Percentiles rank a stretch among this genome's conserved stretches.
phyloP scores from a whole-genome alignment of 306 rosid genomes.

The Mimosa bimucronata region DNA sequence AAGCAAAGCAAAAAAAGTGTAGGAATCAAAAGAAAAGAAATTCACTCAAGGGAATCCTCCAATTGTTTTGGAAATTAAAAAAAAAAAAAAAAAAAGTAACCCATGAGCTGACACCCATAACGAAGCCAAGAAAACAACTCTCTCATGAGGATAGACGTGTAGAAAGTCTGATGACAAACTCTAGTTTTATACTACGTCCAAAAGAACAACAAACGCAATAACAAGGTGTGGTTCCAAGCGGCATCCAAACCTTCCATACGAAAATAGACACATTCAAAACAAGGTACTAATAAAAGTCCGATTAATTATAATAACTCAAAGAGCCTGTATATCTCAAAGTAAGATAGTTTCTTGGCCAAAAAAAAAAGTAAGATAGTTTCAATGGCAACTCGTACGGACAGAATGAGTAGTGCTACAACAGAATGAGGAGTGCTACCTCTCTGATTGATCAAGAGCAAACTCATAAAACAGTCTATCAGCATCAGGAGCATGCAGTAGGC shows the following conservation, averaged over 20 bases:
- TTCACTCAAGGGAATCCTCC: too few relatives aligned
- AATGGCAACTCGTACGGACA: not conserved
- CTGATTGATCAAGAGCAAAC: slow-evolving; percentile 99
- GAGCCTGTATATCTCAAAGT: too few relatives aligned
- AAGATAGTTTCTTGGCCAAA: not conserved
- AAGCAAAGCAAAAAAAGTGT: too few relatives aligned
- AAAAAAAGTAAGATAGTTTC: not conserved
- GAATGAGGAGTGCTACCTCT: too few relatives aligned
- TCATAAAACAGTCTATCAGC: slow-evolving; percentile 85
- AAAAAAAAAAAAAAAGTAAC: too few relatives aligned
- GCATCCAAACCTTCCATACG: not conserved
- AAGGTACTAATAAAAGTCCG: slow-evolving; percentile 11
- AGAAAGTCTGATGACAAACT: too few relatives aligned
- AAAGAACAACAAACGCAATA: not conserved
- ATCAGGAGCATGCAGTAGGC: slow-evolving; percentile 76
- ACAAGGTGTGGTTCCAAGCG: not conserved
- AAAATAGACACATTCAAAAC: slow-evolving; percentile 9
- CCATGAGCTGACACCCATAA: too few relatives aligned
- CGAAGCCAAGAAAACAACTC: too few relatives aligned
- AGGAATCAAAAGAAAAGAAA: too few relatives aligned
- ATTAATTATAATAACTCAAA: not conserved
- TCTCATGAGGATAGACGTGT: too few relatives aligned
- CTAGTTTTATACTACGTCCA: too few relatives aligned
- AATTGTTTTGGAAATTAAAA: too few relatives aligned
- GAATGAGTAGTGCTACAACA: slow-evolving; percentile 15